Base-by-base conservation (phyloP, 306 rosid genomes). In the Cyamopsis tetragonoloba region DNA sequence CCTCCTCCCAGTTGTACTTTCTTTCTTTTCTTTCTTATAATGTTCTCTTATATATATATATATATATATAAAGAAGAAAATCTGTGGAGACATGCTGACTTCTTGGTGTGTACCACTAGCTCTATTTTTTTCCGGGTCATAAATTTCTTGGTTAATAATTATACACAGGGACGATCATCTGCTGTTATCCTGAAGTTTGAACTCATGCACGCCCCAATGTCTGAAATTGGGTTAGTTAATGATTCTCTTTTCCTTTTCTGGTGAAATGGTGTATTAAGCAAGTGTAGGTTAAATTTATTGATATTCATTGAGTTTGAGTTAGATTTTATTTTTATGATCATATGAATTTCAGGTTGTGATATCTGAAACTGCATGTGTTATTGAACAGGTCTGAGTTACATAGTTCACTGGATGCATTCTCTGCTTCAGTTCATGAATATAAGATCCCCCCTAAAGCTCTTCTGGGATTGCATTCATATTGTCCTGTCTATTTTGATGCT, bases 371-470 rank as follows among this genome's bases (percentile, higher is more conserved):
- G 10, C 44, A 59, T 50, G 64, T 49, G 60, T 65, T 23, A 80
- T 53, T 70, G 46, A 72, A 62, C 82, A 92, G 98, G 80, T 49
- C 84, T 59, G 85, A 88, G 62, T 72, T 87, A 68, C 92, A 82
- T 64, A 77, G 77, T 41, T 86, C 84, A 9, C 68, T 86, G 67
- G 85, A 75, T 82, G 81, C 80, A 69, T 77, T 64, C 74, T 44
- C 96, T 75, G 88, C 81, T 26, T 86, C 98, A 23, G 84, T 81
- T 68, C 98, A 92, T 81, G 96, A 89, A 77, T 92, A 84, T 62
- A 83, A 88, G 26, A 89, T 92, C 64, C 98, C 96, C 47, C 91
- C 96, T 32, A 92, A 87, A 84, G 92, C 95, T 75, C 95, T 92
- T 43, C 30, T 76, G 75, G 98, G 98, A 73, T 73, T 92, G 73